Evolutionary conservation across 2,329 filamentous ascomycete species (phyloP).

Genomic region (Fusarium liriodendri): DNA sequence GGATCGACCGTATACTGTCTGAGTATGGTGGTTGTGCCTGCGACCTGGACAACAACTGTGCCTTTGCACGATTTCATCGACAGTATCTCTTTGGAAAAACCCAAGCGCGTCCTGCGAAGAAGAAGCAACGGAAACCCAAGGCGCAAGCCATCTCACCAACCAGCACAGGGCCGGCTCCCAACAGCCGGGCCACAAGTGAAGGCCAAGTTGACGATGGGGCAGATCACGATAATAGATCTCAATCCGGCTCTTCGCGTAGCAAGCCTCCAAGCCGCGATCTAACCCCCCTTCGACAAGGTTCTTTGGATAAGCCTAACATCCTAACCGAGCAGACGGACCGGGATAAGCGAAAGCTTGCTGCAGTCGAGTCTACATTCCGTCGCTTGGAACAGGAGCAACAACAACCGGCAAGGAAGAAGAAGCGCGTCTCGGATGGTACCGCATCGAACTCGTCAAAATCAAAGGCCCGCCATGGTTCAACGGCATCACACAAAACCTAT

Average conservation of each 20-base stretch:
- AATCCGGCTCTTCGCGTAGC: constrained; percentile 65
- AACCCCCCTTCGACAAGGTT: constrained; percentile 70
- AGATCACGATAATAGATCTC: constrained; percentile 62
- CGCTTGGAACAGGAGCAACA: constrained; percentile 67
- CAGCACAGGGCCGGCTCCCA: constrained; percentile 70
- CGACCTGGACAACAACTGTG: constrained; percentile 70
- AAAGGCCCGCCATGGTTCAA: constrained; percentile 53
- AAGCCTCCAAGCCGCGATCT: constrained; percentile 75
- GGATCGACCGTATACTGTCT: constrained; percentile 77
- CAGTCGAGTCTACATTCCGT: constrained; percentile 72
- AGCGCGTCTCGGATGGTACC: constrained; percentile 67
- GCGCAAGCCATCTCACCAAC: constrained; percentile 69
- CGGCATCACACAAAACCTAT: constrained; percentile 55
- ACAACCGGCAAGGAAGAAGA: constrained; percentile 69
- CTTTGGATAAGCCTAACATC: constrained; percentile 69
- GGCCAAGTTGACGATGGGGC: constrained; percentile 65
- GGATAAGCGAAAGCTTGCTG: constrained; percentile 74
- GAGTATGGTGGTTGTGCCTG: constrained; percentile 87
- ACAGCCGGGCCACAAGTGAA: constrained; percentile 73
- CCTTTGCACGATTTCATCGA: constrained; percentile 72
- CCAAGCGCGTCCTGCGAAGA: constrained; percentile 57
- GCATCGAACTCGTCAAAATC: constrained; percentile 50
- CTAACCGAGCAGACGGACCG: constrained; percentile 73
- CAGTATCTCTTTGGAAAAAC: constrained; percentile 62
- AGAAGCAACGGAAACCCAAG: constrained; percentile 67